Percentiles rank a stretch among this genome's conserved stretches.
Conservation (phyloP, 2,329 filamentous ascomycete species). For the Cercospora citrullina region DNA sequence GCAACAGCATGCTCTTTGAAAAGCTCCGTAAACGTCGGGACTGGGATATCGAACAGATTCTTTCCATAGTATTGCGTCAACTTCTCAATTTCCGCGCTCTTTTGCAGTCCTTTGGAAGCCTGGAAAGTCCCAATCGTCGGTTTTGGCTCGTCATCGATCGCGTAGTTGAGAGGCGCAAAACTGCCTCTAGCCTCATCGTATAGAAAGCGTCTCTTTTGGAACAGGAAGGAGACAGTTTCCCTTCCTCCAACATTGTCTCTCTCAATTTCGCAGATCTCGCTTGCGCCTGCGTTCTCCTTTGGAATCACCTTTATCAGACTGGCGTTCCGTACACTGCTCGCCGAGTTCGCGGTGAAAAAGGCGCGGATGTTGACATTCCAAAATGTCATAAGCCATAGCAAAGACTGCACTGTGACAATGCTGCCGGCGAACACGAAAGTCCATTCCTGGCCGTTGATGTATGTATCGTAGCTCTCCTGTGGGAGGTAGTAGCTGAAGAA, state of each 20-base stretch:
- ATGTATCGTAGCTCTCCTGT: constrained; percentile 78
- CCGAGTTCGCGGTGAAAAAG: constrained; percentile 74
- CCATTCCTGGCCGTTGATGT: constrained; percentile 95
- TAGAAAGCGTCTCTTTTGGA: constrained; percentile 96
- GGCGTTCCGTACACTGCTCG: constrained; percentile 69
- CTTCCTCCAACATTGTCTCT: constrained; percentile 76
- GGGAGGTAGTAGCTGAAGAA: constrained; percentile 88
- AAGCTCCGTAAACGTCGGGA: constrained; percentile 90
- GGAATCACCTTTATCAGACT: constrained; percentile 91
- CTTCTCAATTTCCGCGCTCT: constrained; percentile 71
- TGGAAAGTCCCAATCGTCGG: constrained; percentile 78
- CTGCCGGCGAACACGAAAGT: constrained; percentile 91
- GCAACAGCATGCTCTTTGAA: constrained; percentile 98
- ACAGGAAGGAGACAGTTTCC: constrained; percentile 81
- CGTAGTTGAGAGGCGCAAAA: constrained; percentile 82
- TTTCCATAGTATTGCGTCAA: constrained; percentile 90
- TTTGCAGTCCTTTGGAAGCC: constrained; percentile 71
- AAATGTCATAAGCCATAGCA: constrained; percentile 93
- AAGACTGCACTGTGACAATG: constrained; percentile 83
- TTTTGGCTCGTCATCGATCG: constrained; percentile 82
- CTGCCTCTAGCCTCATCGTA: constrained; percentile 69
- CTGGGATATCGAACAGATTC: constrained; percentile 96
- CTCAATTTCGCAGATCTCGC: constrained; percentile 81
- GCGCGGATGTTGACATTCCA: constrained; percentile 91
- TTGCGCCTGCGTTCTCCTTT: constrained; percentile 79